Percentiles rank a stretch among this genome's conserved stretches.
phyloP scores from a whole-genome alignment of 768 basidiomycete species.

The Podaxis sp. region DNA sequence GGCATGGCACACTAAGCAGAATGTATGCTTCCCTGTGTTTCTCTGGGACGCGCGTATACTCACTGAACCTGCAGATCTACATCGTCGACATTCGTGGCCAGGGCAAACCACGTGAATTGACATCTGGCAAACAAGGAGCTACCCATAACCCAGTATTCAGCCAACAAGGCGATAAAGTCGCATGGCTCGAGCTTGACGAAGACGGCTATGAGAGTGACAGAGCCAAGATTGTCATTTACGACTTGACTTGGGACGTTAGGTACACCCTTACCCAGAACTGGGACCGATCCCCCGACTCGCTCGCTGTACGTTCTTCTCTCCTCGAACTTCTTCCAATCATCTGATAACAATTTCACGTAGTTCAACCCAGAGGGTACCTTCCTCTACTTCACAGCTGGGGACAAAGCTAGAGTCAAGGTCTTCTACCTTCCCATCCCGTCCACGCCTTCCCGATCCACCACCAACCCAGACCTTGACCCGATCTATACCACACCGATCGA shows the following conservation, averaged over 20 bases:
- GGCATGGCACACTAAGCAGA: slow-evolving; percentile 88
- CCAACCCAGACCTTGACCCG: slow-evolving; percentile 45
- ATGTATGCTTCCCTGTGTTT: slow-evolving; percentile 42
- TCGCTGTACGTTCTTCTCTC: slow-evolving; percentile 46
- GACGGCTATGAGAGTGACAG: slow-evolving; percentile 93
- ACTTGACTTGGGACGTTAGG: slow-evolving; percentile 63
- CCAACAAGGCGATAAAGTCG: slow-evolving; percentile 64
- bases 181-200: slow-evolving; percentile 85
- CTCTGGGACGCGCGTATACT: not conserved
- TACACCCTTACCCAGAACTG: slow-evolving; percentile 79
- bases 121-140: slow-evolving; percentile 84
- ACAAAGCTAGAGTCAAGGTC: slow-evolving; percentile 74
- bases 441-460: slow-evolving; percentile 55
- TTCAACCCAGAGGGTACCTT: slow-evolving; percentile 72
- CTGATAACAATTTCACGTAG: slow-evolving; percentile 34
- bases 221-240: slow-evolving; percentile 77
- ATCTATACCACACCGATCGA: slow-evolving; percentile 55
- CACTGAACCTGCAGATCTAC: slow-evolving; percentile 53
- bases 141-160: slow-evolving; percentile 73
- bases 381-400: slow-evolving; percentile 75
- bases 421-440: slow-evolving; percentile 68
- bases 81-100: slow-evolving; percentile 57
- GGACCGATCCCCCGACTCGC: slow-evolving; percentile 74
- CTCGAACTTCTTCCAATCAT: not conserved
- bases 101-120: slow-evolving; percentile 62